Conservation (phyloP, 257 asterid species). For the Rhazya stricta region DNA sequence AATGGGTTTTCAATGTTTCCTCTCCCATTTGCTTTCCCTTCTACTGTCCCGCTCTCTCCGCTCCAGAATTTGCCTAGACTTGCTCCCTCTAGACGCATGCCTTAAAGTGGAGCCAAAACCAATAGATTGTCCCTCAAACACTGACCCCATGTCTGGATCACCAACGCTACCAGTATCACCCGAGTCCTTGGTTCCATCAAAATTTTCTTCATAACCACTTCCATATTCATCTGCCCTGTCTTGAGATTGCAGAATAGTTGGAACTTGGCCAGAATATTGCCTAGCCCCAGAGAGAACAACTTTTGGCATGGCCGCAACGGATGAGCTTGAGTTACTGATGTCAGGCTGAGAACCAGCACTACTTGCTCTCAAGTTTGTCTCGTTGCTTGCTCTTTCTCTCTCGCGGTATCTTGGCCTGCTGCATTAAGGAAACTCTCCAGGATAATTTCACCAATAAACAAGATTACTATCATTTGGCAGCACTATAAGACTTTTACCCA, state of each 20-base stretch:
- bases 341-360: conserved; percentile 41
- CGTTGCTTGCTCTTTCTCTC: conserved; percentile 63
- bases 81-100: conserved; percentile 68
- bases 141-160: conserved; percentile 63
- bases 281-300: conserved; percentile 52
- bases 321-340: conserved; percentile 26
- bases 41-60: conserved; percentile 85
- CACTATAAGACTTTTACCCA: background rate
- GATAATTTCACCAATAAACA: background rate
- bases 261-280: conserved; percentile 63
- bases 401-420: conserved; percentile 73
- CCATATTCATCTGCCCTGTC: conserved; percentile 80
- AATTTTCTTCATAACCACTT: conserved; percentile 72
- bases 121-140: conserved; percentile 60
- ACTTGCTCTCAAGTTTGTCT: conserved; percentile 54
- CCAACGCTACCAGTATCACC: conserved; percentile 90
- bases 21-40: conserved; percentile 96
- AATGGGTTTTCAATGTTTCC: conserved; percentile 56
- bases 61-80: conserved; percentile 75
- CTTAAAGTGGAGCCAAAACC: conserved; percentile 50
- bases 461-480: background rate
- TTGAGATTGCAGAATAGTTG: conserved; percentile 71
- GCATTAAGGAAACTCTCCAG: conserved; percentile 2
- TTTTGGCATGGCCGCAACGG: conserved; percentile 31
- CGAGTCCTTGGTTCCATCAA: conserved; percentile 72